These are phyloP conservation scores for Rhodotorula mucilaginosa DNA, from an alignment of 1,284 basidiomycete genomes.

Conservation along the genomic window DNA sequence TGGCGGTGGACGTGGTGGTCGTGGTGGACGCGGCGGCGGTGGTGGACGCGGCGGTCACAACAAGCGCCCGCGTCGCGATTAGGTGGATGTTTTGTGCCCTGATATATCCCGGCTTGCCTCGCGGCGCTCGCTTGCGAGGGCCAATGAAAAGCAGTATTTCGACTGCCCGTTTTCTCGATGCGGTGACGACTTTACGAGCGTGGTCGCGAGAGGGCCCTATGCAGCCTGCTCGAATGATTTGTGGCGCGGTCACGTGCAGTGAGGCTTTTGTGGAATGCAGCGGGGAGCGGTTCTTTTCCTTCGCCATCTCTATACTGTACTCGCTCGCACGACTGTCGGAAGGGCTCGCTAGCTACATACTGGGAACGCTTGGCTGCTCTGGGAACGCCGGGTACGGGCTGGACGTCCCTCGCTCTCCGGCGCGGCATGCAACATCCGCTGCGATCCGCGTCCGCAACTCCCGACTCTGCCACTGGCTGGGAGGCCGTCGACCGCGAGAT, in stretches of 20 bases:
- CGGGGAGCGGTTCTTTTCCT: no score
- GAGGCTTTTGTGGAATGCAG: no score
- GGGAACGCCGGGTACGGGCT: neutral
- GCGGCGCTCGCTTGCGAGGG: neutral
- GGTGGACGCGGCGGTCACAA: conserved; percentile 37
- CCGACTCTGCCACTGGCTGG: neutral
- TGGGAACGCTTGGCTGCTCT: no score
- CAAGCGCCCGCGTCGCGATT: conserved; percentile 37
- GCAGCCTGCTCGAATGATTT: no score
- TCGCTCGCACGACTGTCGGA: no score
- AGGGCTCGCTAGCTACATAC: no score
- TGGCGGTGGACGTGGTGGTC: conserved; percentile 43
- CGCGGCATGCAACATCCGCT: neutral
- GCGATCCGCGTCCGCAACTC: neutral
- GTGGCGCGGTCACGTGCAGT: no score
- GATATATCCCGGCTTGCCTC: neutral
- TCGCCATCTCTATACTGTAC: no score
- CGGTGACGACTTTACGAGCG: no score
- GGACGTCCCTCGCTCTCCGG: neutral
- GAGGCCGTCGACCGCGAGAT: conserved; percentile 8
- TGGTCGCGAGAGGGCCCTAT: no score
- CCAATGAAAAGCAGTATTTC: neutral
- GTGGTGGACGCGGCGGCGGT: conserved; percentile 43
- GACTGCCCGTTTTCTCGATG: neutral
- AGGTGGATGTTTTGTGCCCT: neutral